phyloP scores from a whole-genome alignment of 1,139 yeast species.

The Pichia sp. region DNA sequence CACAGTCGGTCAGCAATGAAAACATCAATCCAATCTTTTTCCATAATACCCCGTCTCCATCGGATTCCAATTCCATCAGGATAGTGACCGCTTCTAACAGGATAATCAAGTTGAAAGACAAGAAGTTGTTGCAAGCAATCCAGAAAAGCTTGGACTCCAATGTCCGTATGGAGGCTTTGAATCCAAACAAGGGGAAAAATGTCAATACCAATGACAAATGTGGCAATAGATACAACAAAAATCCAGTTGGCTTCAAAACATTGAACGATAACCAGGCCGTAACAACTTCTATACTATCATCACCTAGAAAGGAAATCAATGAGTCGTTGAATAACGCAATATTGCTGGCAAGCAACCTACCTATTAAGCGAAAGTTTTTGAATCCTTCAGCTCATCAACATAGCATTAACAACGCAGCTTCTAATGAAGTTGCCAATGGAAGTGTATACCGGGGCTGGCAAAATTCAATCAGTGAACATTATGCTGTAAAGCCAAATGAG shows the following conservation, averaged over 20 bases:
- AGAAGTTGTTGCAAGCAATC: conserved; percentile 12
- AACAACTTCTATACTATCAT: conserved; percentile 4
- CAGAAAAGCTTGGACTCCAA: conserved; percentile 8
- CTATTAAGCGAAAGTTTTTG: not conserved
- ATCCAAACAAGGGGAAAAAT: not conserved
- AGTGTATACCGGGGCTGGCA: not conserved
- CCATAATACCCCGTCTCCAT: conserved; percentile 15
- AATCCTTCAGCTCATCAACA: not conserved
- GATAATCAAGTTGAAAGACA: conserved; percentile 12
- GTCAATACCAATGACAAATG: not conserved
- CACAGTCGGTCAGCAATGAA: conserved; percentile 8
- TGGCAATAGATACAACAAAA: not conserved
- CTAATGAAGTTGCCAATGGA: not conserved
- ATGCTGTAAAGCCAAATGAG: not conserved
- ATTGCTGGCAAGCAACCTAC: not conserved
- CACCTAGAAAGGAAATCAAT: conserved; percentile 10
- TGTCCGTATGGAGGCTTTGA: not conserved
- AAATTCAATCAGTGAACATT: not conserved
- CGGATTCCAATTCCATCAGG: conserved; percentile 10
- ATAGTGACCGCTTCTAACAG: conserved; percentile 14
- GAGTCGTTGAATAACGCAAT: conserved; percentile 6
- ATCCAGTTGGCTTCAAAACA: conserved; percentile 4
- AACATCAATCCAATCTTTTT: conserved; percentile 12
- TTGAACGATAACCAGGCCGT: conserved; percentile 7
- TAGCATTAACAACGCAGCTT: not conserved